phyloP scores from a whole-genome alignment of 805 yeast species.

The Teunomyces cretensis region DNA sequence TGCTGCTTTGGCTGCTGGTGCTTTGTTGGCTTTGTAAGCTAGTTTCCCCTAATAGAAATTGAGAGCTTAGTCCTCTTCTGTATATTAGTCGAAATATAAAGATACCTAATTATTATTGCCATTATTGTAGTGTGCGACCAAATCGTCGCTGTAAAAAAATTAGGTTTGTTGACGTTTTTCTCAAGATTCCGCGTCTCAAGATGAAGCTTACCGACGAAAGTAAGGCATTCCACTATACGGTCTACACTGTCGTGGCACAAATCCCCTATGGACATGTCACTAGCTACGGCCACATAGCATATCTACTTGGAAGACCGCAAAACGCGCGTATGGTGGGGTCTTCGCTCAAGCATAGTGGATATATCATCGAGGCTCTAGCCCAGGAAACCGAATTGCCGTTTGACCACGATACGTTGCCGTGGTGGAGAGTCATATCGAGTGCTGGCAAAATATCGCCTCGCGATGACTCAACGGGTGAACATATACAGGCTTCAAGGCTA shows the following conservation, averaged over 20 bases:
- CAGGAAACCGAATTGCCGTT: constrained; percentile 16
- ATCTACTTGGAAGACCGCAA: constrained; percentile 57
- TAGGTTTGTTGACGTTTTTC: neutral
- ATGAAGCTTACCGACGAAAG: constrained; percentile 43
- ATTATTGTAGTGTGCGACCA: no score
- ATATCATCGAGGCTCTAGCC: constrained; percentile 23
- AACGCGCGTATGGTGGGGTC: constrained; percentile 76
- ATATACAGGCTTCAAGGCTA: constrained; percentile 46
- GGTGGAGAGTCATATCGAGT: constrained; percentile 80
- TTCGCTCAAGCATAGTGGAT: constrained; percentile 51
- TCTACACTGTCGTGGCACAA: constrained; percentile 50
- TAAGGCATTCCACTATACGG: constrained; percentile 58
- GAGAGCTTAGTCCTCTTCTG: constrained; percentile 1
- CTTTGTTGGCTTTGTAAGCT: constrained; percentile 33
- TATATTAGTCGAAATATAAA: constrained; percentile 8
- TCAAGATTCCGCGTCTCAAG: neutral
- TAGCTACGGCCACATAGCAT: constrained; percentile 76
- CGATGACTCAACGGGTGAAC: constrained; percentile 40
- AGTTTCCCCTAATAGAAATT: neutral
- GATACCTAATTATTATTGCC: neutral
- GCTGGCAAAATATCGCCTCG: constrained; percentile 62
- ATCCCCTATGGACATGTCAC: constrained; percentile 68
- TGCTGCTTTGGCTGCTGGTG: constrained; percentile 50
- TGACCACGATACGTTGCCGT: constrained; percentile 49
- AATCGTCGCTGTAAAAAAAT: no score